Evolutionary conservation across 169 alveolate genomes (phyloP).

Genomic region (Plasmodium blacklocki): DNA sequence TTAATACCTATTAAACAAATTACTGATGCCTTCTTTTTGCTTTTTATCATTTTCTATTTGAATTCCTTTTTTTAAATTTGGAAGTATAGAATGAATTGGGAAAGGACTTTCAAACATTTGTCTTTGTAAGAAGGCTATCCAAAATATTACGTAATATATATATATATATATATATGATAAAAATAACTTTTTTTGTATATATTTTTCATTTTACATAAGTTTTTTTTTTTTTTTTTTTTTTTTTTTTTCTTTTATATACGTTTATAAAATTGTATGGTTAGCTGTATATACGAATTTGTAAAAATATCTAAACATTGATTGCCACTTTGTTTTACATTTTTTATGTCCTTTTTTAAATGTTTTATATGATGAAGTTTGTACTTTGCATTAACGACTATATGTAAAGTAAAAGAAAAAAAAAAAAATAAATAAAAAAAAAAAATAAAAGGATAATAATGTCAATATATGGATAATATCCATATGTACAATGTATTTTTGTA

Average conservation of each 20-base stretch:
- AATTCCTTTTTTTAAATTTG: neutral
- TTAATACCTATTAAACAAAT: constrained; percentile 41
- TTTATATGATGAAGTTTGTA: constrained; percentile 15
- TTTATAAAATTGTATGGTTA: constrained; percentile 60
- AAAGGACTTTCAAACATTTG: constrained; percentile 20
- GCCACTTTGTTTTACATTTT: constrained; percentile 15
- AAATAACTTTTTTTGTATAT: neutral
- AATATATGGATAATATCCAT: neutral
- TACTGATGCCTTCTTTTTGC: constrained; percentile 27
- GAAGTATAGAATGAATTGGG: neutral
- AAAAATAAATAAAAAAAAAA: neutral
- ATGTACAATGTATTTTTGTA: neutral
- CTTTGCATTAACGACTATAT: constrained; percentile 25
- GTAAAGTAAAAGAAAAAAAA: neutral
- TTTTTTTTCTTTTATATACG: constrained; percentile 15
- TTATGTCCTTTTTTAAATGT: constrained; percentile 19
- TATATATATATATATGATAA: neutral
- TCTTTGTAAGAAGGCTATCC: constrained; percentile 34
- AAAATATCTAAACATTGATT: constrained; percentile 8
- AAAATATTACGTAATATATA: neutral
- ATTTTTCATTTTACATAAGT: neutral
- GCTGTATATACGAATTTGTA: constrained; percentile 15
- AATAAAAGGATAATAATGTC: neutral
- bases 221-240: neutral
- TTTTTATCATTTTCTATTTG: neutral